Conservation (phyloP, 1,284 basidiomycete species). For the Ustilago lituana region DNA sequence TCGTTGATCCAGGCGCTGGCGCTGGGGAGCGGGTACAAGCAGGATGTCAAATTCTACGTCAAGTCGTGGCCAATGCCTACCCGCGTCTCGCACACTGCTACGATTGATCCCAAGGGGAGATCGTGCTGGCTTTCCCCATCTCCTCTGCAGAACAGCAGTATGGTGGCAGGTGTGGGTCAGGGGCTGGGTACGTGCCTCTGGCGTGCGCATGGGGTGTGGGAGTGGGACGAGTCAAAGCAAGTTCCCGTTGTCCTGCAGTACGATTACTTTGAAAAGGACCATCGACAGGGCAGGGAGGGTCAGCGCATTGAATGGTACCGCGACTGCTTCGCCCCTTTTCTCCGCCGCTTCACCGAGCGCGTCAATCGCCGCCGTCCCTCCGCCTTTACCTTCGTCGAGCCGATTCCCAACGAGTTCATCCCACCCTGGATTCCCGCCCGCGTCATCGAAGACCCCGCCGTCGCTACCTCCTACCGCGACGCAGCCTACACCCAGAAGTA, state of each 20-base stretch:
- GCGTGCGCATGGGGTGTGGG: conserved; percentile 93
- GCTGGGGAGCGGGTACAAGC: conserved; percentile 52
- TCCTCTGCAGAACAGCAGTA: conserved; percentile 50
- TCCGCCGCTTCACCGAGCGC: conserved; percentile 42
- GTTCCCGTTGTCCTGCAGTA: conserved; percentile 81
- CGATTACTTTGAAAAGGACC: conserved; percentile 79
- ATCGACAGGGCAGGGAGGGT: conserved; percentile 42
- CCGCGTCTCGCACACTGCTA: conserved; percentile 47
- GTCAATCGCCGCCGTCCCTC: conserved; percentile 10
- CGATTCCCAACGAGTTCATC: conserved; percentile 66
- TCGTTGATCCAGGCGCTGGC: conserved; percentile 63
- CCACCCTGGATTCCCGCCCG: conserved; percentile 55
- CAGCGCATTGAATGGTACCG: conserved; percentile 62
- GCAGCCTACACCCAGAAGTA: conserved; percentile 46
- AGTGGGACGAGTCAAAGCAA: conserved; percentile 79
- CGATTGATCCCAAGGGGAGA: conserved; percentile 54
- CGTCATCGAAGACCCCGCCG: conserved; percentile 14
- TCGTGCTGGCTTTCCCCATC: conserved; percentile 43
- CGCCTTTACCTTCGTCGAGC: conserved; percentile 54
- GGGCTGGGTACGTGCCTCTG: conserved; percentile 74
- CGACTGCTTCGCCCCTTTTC: conserved; percentile 63
- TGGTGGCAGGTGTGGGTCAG: not conserved
- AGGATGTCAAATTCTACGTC: conserved; percentile 71
- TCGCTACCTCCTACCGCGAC: conserved; percentile 17
- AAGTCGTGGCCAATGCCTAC: conserved; percentile 65